These are phyloP conservation scores for Mangifera indica DNA, from an alignment of 345 rosid species.

Conservation along the genomic window DNA sequence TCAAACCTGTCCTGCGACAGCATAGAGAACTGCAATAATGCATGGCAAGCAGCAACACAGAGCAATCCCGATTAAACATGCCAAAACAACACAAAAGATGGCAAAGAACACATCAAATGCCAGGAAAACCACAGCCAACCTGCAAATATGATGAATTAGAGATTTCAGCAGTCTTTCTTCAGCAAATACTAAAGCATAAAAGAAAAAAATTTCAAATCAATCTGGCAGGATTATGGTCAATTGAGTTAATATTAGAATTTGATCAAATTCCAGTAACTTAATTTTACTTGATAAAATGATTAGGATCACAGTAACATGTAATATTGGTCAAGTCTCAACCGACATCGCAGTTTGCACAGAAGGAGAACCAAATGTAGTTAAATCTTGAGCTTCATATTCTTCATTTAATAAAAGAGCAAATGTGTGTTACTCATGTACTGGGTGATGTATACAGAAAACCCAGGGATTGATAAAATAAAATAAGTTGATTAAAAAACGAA, in stretches of 20 bases:
- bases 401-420: not conserved
- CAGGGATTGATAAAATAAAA: not conserved
- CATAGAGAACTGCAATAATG: constrained; percentile 90
- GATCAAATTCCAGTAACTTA: not conserved
- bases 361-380: not conserved
- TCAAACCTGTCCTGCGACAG: constrained; percentile 94
- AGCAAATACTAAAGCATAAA: constrained; percentile 1
- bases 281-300: not conserved
- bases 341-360: not conserved
- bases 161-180: not conserved
- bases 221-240: not conserved
- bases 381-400: not conserved
- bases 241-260: not conserved
- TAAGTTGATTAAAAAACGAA: not conserved
- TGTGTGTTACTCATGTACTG: not conserved
- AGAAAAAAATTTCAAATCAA: constrained; percentile 5
- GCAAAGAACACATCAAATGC: constrained; percentile 98
- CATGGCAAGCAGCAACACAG: constrained; percentile 98
- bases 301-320: not conserved
- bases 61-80: constrained; percentile 95
- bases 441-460: too few relatives aligned
- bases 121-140: constrained; percentile 95
- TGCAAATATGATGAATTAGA: constrained; percentile 51
- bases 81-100: constrained; percentile 92
- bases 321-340: not conserved